These are phyloP conservation scores for Podila clonocystis DNA, from an alignment of 192 early-diverging fungal species.

Conservation along the genomic window DNA sequence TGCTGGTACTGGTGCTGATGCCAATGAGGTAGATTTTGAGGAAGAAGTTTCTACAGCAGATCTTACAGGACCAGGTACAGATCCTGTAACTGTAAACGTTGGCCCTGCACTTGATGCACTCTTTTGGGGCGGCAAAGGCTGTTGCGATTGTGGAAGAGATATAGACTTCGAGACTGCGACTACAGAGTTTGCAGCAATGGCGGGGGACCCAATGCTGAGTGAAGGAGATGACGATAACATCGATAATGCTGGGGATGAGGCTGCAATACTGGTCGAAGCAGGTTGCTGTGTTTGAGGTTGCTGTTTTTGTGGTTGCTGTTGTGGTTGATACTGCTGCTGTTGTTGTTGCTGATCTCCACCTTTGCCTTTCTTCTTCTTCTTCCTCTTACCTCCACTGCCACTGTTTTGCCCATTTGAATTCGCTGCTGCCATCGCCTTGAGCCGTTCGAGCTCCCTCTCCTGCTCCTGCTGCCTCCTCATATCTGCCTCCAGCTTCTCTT, in stretches of 20 bases:
- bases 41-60: neutral
- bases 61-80: neutral
- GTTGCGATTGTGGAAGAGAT: neutral
- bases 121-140: neutral
- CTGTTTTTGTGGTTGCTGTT: neutral
- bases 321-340: neutral
- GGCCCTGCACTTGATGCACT: too few relatives aligned
- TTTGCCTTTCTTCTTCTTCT: slow-evolving; percentile 49
- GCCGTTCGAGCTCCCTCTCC: slow-evolving; percentile 42
- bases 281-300: too few relatives aligned
- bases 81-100: neutral
- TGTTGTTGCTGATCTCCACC: slow-evolving; percentile 3
- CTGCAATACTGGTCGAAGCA: too few relatives aligned
- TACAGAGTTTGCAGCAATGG: too few relatives aligned
- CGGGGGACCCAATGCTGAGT: too few relatives aligned
- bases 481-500: slow-evolving; percentile 53
- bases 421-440: slow-evolving; percentile 22
- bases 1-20: neutral
- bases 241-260: too few relatives aligned
- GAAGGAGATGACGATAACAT: too few relatives aligned
- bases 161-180: too few relatives aligned
- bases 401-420: slow-evolving; percentile 12
- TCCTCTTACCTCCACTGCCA: slow-evolving; percentile 21
- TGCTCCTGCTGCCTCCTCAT: slow-evolving; percentile 41
- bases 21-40: neutral